Conservation (phyloP, 306 rosid genomes). For the Mimosa pudica region DNA sequence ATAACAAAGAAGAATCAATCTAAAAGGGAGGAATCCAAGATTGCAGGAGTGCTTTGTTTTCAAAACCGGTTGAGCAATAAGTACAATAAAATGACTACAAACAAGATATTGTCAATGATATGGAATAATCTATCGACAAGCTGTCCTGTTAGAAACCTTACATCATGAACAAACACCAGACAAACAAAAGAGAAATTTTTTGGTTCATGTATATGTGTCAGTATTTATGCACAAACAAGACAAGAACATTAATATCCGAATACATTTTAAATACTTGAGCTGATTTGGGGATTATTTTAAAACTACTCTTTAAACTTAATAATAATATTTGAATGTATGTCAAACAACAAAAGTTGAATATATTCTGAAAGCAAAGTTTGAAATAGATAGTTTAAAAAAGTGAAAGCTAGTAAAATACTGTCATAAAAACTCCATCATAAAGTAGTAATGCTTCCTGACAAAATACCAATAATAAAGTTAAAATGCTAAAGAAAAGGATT, state of each 20-base stretch:
- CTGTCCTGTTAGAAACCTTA: conserved; percentile 25
- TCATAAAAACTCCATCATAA: conserved; percentile 12
- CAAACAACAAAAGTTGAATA: conserved; percentile 4
- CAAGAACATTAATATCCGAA: background rate
- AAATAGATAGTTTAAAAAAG: conserved; percentile 17
- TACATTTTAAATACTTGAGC: background rate
- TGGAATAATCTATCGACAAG: conserved; percentile 22
- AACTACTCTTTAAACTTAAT: background rate
- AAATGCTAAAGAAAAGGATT: conserved; percentile 26
- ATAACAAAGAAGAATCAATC: conserved; percentile 32
- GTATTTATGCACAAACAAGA: background rate
- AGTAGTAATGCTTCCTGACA: background rate
- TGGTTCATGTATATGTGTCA: too few relatives aligned
- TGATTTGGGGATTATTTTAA: background rate
- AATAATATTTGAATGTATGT: background rate
- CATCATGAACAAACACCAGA: conserved; percentile 11
- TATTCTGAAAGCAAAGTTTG: background rate
- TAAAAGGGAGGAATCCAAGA: conserved; percentile 28
- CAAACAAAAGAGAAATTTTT: conserved; percentile 11
- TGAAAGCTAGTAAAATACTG: conserved; percentile 19
- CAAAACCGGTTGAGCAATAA: conserved; percentile 4
- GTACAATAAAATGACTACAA: background rate
- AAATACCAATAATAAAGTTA: conserved; percentile 19
- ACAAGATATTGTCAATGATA: conserved; percentile 17
- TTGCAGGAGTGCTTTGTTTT: conserved; percentile 16